phyloP scores from a whole-genome alignment of 2,329 filamentous ascomycete genomes.

The Aspergillus ochraceoroseus region DNA sequence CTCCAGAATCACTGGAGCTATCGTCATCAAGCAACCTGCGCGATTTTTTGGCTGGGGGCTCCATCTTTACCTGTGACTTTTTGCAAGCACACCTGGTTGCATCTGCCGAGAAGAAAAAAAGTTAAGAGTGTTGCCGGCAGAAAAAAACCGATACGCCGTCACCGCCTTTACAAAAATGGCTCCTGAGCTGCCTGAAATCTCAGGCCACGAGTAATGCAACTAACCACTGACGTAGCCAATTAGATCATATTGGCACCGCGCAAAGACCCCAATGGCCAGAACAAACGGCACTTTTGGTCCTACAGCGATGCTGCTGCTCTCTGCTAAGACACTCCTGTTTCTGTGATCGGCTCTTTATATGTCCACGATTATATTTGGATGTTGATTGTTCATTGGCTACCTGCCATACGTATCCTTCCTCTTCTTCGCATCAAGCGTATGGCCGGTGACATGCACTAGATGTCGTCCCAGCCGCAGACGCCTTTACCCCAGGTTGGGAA shows the following conservation, averaged over 20 bases:
- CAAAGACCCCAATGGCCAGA: slow-evolving; percentile 20
- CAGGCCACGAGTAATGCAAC: slow-evolving; percentile 12
- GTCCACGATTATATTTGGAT: slow-evolving; percentile 3
- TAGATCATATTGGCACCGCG: slow-evolving; percentile 23
- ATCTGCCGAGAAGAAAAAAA: slow-evolving; percentile 17
- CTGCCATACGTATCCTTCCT: slow-evolving; percentile 8
- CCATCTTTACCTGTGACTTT: slow-evolving; percentile 27
- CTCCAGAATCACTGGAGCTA: slow-evolving; percentile 38
- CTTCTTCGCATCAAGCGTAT: slow-evolving; percentile 29
- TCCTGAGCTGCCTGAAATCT: neutral
- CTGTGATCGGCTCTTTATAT: slow-evolving; percentile 15
- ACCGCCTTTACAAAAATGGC: slow-evolving; percentile 21
- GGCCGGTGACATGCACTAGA: slow-evolving; percentile 37
- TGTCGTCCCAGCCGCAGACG: slow-evolving; percentile 39
- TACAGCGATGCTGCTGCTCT: slow-evolving; percentile 15
- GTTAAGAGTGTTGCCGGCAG: slow-evolving; percentile 23
- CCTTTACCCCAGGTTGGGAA: slow-evolving; percentile 41
- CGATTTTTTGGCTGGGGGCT: slow-evolving; percentile 41
- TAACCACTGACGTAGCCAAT: slow-evolving; percentile 37
- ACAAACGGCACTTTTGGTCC: slow-evolving; percentile 16
- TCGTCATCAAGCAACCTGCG: slow-evolving; percentile 41
- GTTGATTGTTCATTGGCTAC: slow-evolving; percentile 7
- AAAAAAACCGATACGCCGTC: slow-evolving; percentile 26
- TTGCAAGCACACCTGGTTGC: slow-evolving; percentile 3
- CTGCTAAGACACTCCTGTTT: slow-evolving; percentile 17